These are phyloP conservation scores for Coemansia umbellata DNA, from an alignment of 192 early-diverging fungal species.

Conservation along the genomic window DNA sequence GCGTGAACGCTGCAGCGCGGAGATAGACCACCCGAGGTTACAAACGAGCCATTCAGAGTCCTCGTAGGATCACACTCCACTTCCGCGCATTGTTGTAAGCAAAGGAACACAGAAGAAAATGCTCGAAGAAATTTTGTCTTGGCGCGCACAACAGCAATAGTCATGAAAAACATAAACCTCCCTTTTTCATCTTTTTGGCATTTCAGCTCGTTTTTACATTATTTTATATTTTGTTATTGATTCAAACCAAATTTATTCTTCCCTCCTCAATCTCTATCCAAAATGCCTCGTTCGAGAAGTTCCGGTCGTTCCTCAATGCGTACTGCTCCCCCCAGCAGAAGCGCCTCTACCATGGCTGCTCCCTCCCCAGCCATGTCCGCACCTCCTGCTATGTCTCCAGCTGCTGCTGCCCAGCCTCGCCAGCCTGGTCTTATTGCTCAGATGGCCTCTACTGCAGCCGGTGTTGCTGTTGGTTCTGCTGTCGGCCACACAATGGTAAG, in stretches of 20 bases:
- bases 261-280: neutral
- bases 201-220: neutral
- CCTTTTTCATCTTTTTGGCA: neutral
- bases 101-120: too few relatives aligned
- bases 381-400: slow-evolving; percentile 56
- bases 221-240: neutral
- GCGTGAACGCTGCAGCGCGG: too few relatives aligned
- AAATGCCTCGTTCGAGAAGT: slow-evolving; percentile 42
- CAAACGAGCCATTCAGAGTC: too few relatives aligned
- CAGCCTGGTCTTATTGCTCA: slow-evolving; percentile 67
- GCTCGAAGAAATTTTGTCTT: too few relatives aligned
- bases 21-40: too few relatives aligned
- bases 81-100: too few relatives aligned
- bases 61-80: too few relatives aligned
- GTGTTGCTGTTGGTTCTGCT: slow-evolving; percentile 88
- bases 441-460: slow-evolving; percentile 93
- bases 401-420: slow-evolving; percentile 54
- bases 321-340: slow-evolving; percentile 18
- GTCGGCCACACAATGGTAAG: slow-evolving; percentile 63
- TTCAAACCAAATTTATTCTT: slow-evolving; percentile 2
- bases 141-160: too few relatives aligned
- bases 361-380: slow-evolving; percentile 43
- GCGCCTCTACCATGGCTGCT: slow-evolving; percentile 49
- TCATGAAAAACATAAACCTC: too few relatives aligned
- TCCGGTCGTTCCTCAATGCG: slow-evolving; percentile 9